phyloP scores from a whole-genome alignment of 2,329 filamentous ascomycete genomes.

The Helicocarpus griseus region DNA sequence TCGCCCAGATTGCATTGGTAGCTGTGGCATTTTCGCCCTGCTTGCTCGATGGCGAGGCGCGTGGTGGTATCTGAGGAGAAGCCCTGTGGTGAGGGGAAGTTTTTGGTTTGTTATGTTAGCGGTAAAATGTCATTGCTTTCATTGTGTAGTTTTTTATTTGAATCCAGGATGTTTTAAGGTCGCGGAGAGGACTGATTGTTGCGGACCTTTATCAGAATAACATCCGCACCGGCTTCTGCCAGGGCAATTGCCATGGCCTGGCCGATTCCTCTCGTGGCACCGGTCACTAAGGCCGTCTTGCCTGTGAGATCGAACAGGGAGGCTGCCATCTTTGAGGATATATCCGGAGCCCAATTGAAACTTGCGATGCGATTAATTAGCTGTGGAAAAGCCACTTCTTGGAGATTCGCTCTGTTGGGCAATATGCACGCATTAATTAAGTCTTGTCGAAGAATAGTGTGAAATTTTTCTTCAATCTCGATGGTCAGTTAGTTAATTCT shows the following conservation, averaged over 20 bases:
- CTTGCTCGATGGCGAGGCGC: slow-evolving; percentile 29
- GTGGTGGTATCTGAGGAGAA: slow-evolving; percentile 31
- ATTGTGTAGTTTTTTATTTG: no score
- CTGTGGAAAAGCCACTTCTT: no score
- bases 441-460: no score
- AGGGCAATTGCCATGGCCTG: slow-evolving; percentile 23
- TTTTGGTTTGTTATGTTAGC: no score
- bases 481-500: no score
- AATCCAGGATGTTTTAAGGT: no score
- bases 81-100: slow-evolving; percentile 5
- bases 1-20: slow-evolving; percentile 35
- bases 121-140: no score
- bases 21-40: slow-evolving; percentile 33
- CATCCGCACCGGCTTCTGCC: slow-evolving; percentile 25
- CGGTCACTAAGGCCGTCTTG: slow-evolving; percentile 22
- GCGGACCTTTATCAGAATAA: slow-evolving; percentile 16
- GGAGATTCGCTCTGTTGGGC: no score
- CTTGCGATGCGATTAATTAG: background rate
- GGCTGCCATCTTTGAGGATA: background rate
- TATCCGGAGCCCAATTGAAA: background rate
- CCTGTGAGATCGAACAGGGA: slow-evolving; percentile 12
- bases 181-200: no score
- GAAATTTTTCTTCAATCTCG: no score
- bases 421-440: no score
- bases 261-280: slow-evolving; percentile 23